These are phyloP conservation scores for Xylariaceae sp. DNA, from an alignment of 2,329 filamentous ascomycete genomes.

Conservation along the genomic window DNA sequence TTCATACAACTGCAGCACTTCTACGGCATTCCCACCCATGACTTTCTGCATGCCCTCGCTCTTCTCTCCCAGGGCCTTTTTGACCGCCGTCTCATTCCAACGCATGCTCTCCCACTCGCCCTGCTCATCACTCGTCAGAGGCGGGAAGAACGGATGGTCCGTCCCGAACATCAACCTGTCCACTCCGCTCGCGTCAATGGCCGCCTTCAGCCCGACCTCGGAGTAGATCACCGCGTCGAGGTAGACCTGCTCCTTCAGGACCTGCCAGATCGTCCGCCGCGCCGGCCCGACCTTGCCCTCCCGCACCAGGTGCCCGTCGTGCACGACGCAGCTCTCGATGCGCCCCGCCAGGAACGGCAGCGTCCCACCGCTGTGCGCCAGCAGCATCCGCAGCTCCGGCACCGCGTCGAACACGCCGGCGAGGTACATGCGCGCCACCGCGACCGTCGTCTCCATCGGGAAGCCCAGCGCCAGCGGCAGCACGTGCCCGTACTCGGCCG, in stretches of 20 bases:
- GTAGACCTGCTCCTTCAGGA: conserved; percentile 69
- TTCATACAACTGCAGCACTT: conserved; percentile 23
- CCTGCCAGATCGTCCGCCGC: conserved; percentile 52
- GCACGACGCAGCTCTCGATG: conserved; percentile 81
- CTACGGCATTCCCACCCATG: conserved; percentile 29
- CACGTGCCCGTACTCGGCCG: conserved; percentile 76
- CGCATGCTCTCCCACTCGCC: conserved; percentile 67
- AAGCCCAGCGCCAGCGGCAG: conserved; percentile 82
- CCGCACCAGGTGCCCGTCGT: conserved; percentile 71
- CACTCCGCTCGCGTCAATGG: conserved; percentile 59
- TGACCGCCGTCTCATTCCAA: conserved; percentile 41
- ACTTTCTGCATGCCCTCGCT: conserved; percentile 23
- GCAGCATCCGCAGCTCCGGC: conserved; percentile 63
- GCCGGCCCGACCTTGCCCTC: conserved; percentile 49
- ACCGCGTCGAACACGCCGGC: conserved; percentile 79
- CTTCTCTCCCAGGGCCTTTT: conserved; percentile 25
- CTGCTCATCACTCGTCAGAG: conserved; percentile 57
- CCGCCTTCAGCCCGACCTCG: conserved; percentile 66
- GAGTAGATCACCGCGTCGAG: conserved; percentile 85
- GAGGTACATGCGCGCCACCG: conserved; percentile 82
- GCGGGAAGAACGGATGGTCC: conserved; percentile 83
- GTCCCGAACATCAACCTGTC: conserved; percentile 76
- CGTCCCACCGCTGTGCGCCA: conserved; percentile 86
- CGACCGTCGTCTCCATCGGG: conserved; percentile 89
- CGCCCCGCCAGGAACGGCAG: conserved; percentile 83